These are phyloP conservation scores for Trichoderma erinaceum DNA, from an alignment of 495 filamentous ascomycete genomes.

Conservation along the genomic window DNA sequence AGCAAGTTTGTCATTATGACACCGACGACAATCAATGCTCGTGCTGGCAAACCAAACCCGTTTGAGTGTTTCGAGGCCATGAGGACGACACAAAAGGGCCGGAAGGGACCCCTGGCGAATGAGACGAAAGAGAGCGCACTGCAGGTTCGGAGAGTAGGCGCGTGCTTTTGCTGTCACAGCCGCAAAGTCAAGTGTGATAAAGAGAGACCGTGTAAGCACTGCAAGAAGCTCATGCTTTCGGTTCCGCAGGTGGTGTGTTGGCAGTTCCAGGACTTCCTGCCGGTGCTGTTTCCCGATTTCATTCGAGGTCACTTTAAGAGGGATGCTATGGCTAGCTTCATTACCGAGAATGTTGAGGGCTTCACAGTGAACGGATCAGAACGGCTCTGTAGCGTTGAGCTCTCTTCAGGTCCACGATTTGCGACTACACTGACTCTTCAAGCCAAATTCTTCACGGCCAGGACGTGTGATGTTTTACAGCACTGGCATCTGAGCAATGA, in stretches of 20 bases:
- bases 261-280: slow-evolving; percentile 42
- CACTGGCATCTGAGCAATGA: slow-evolving; percentile 37
- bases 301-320: slow-evolving; percentile 40
- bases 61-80: slow-evolving; percentile 44
- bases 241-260: slow-evolving; percentile 42
- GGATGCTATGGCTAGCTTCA: slow-evolving; percentile 37
- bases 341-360: slow-evolving; percentile 34
- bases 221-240: slow-evolving; percentile 36
- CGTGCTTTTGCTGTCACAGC: slow-evolving; percentile 46
- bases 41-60: slow-evolving; percentile 37
- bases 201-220: slow-evolving; percentile 42
- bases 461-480: slow-evolving; percentile 37
- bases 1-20: slow-evolving; percentile 45
- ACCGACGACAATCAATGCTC: slow-evolving; percentile 37
- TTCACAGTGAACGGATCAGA: slow-evolving; percentile 33
- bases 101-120: slow-evolving; percentile 41
- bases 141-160: slow-evolving; percentile 39
- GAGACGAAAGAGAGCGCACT: slow-evolving; percentile 44
- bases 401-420: slow-evolving; percentile 39
- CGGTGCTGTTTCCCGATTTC: slow-evolving; percentile 42
- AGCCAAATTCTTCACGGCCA: slow-evolving; percentile 43
- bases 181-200: slow-evolving; percentile 43
- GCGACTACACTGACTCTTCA: slow-evolving; percentile 31
- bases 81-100: slow-evolving; percentile 38
- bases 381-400: slow-evolving; percentile 33